Conservation (phyloP, 2,329 filamentous ascomycete genomes). For the Corinectria fuckeliana region DNA sequence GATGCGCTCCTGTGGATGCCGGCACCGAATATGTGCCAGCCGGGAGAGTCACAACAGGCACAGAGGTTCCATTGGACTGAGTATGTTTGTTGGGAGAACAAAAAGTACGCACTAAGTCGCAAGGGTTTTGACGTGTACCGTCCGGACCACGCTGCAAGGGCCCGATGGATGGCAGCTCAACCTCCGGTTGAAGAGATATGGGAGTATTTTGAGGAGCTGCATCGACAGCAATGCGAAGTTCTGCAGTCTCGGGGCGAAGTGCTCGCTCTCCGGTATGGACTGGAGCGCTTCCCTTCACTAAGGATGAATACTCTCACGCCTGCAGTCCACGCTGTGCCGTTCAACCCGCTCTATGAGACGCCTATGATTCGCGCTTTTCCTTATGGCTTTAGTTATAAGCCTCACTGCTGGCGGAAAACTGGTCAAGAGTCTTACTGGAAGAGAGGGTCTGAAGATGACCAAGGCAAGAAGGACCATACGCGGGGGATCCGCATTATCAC, state of each 20-base stretch:
- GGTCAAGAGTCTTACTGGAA: not conserved
- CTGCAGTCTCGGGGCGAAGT: not conserved
- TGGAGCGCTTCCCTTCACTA: not conserved
- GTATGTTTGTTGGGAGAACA: not conserved
- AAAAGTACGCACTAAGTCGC: not conserved
- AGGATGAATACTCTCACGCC: not conserved
- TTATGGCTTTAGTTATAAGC: not conserved
- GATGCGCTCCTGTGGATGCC: not conserved
- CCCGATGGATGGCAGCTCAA: not conserved
- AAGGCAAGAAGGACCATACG: not conserved
- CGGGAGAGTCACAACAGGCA: too few relatives aligned
- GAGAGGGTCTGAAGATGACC: not conserved
- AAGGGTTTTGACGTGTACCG: not conserved
- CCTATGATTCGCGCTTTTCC: slow-evolving; percentile 5
- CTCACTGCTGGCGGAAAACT: not conserved
- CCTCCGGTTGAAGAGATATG: not conserved
- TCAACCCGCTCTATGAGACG: slow-evolving; percentile 3
- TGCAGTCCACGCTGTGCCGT: not conserved
- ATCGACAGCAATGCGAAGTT: not conserved
- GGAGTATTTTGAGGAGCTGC: not conserved
- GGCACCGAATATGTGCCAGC: not conserved
- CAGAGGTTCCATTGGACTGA: too few relatives aligned
- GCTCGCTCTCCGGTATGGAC: not conserved
- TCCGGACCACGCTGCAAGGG: not conserved
- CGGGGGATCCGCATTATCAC: not conserved